Conservation (phyloP, 805 yeast genomes). For the Candida insectorum region DNA sequence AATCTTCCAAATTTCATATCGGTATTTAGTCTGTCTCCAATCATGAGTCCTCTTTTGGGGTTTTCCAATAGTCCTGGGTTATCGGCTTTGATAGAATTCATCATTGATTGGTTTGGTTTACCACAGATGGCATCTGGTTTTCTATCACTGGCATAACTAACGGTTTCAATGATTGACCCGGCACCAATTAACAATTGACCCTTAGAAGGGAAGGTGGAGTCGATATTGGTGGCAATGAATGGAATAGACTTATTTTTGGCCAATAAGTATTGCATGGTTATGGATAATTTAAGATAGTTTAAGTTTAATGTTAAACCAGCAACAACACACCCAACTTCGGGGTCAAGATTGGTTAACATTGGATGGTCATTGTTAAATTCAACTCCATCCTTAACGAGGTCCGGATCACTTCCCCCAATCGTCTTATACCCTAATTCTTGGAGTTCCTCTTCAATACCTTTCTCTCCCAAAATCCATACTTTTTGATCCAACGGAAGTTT, state of each 20-base stretch:
- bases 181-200: constrained; percentile 92
- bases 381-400: constrained; percentile 41
- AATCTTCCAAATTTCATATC: constrained; percentile 89
- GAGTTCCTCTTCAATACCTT: constrained; percentile 81
- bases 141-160: constrained; percentile 73
- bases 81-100: constrained; percentile 79
- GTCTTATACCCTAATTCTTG: constrained; percentile 68
- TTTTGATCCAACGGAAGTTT: constrained; percentile 72
- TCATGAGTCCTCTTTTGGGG: constrained; percentile 71
- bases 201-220: constrained; percentile 89
- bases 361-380: constrained; percentile 56
- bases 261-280: constrained; percentile 75
- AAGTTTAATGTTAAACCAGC: constrained; percentile 79
- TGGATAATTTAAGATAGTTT: constrained; percentile 78
- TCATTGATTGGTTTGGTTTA: constrained; percentile 86
- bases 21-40: constrained; percentile 93
- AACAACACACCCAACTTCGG: constrained; percentile 79
- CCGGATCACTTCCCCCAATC: constrained; percentile 80
- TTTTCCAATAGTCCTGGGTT: constrained; percentile 46
- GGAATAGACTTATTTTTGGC: constrained; percentile 54
- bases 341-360: constrained; percentile 58
- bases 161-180: constrained; percentile 81
- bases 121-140: constrained; percentile 83
- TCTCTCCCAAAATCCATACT: constrained; percentile 86
- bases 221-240: constrained; percentile 91